A percentile compares a stretch with the other conserved stretches of the same genome.
These are phyloP conservation scores for Geranomyces variabilis DNA, from an alignment of 192 early-diverging fungal species.

Conservation along the genomic window DNA sequence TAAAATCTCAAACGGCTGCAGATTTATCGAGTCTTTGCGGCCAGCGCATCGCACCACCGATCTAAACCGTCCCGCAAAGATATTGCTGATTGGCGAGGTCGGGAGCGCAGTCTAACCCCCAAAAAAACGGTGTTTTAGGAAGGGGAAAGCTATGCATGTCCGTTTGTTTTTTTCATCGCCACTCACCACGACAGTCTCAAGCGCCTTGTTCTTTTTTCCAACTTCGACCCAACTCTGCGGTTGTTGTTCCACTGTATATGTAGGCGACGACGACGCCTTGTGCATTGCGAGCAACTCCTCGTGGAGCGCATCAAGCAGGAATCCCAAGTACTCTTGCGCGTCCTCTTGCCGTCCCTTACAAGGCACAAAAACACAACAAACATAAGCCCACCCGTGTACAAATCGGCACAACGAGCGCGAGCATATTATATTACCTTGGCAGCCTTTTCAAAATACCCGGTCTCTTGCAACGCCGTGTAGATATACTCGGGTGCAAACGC, in stretches of 20 bases:
- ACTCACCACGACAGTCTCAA: constrained; percentile 42
- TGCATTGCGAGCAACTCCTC: constrained; percentile 69
- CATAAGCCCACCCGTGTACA: not conserved
- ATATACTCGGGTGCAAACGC: constrained; percentile 91
- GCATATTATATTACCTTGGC: constrained; percentile 62
- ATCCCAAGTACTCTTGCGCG: constrained; percentile 94
- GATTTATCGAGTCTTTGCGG: constrained; percentile 75
- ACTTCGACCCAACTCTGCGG: constrained; percentile 85
- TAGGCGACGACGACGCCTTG: constrained; percentile 15
- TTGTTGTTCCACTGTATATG: not conserved
- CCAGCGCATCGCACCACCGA: constrained; percentile 75
- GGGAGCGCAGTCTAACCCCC: constrained; percentile 58
- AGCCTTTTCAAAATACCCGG: constrained; percentile 74
- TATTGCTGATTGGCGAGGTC: constrained; percentile 60
- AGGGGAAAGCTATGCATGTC: no score
- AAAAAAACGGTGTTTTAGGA: constrained; percentile 8
- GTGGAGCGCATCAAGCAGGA: constrained; percentile 91
- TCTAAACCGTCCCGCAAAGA: constrained; percentile 84
- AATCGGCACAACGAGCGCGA: constrained; percentile 7
- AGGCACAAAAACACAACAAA: not conserved
- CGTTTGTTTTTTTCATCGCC: no score
- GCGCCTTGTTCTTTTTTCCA: constrained; percentile 79
- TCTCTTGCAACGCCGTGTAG: constrained; percentile 81
- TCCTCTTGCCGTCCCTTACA: constrained; percentile 88
- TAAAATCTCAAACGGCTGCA: constrained; percentile 88